A percentile compares a stretch with the other conserved stretches of the same genome.
phyloP scores from a whole-genome alignment of 306 rosid species.

The Sindora glabra region DNA sequence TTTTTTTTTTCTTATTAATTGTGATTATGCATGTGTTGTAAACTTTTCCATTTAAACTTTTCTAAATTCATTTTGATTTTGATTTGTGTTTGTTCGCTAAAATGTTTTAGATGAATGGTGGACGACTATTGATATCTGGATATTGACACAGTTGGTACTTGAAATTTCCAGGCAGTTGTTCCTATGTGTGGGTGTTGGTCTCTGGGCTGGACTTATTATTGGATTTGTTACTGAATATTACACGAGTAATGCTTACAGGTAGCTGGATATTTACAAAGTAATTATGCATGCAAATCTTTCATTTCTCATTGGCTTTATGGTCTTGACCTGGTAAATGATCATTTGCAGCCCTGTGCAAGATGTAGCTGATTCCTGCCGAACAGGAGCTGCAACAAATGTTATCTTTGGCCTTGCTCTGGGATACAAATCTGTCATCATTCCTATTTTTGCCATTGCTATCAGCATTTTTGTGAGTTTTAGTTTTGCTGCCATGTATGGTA shows the following conservation, averaged over 20 bases:
- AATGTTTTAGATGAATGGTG: too few relatives aligned
- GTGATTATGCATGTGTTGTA: too few relatives aligned
- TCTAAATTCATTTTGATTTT: too few relatives aligned
- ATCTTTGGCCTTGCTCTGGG: constrained; percentile 83
- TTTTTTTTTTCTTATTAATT: too few relatives aligned
- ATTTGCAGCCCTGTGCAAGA: constrained; percentile 70
- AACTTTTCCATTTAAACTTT: too few relatives aligned
- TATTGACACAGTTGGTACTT: constrained; percentile 7
- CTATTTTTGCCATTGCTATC: constrained; percentile 67
- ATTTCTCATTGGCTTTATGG: background rate
- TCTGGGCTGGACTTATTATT: constrained; percentile 84
- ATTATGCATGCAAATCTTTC: background rate
- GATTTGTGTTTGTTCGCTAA: too few relatives aligned
- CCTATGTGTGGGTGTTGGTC: constrained; percentile 72
- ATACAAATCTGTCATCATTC: constrained; percentile 65
- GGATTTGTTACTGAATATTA: constrained; percentile 75
- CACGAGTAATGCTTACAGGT: constrained; percentile 85
- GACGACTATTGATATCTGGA: background rate
- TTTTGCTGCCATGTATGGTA: constrained; percentile 78
- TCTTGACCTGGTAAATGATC: constrained; percentile 9
- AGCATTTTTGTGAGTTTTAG: constrained; percentile 72
- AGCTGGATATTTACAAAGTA: background rate
- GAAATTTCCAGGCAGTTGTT: constrained; percentile 54
- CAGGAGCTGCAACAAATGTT: constrained; percentile 84
- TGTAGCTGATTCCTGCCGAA: constrained; percentile 87